phyloP scores from a whole-genome alignment of 106 monocot species.

The Allium fistulosum region DNA sequence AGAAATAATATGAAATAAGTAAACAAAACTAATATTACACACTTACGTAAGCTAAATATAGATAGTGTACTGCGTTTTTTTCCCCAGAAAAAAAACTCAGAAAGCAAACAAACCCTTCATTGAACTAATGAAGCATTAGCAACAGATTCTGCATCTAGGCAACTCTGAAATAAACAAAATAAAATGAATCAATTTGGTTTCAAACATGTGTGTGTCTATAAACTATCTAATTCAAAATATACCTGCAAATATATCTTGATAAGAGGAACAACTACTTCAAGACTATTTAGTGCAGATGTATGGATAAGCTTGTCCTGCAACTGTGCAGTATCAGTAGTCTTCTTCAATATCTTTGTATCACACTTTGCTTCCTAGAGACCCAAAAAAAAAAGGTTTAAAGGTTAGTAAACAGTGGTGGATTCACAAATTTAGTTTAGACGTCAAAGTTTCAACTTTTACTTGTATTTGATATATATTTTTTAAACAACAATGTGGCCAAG shows the following conservation, averaged over 20 bases:
- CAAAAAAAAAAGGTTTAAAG: not conserved
- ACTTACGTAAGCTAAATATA: too few species aligned
- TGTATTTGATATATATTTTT: not conserved
- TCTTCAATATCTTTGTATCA: not conserved
- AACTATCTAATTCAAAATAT: not conserved
- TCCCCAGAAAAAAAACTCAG: too few species aligned
- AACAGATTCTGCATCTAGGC: not conserved
- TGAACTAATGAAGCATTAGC: not conserved
- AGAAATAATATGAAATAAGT: too few species aligned
- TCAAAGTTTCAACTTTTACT: not conserved
- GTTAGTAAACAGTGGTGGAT: not conserved
- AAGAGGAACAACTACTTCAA: not conserved
- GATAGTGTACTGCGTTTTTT: too few species aligned
- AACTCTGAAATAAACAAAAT: not conserved
- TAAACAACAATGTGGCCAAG: too few species aligned
- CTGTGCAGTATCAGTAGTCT: not conserved
- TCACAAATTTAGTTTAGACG: not conserved
- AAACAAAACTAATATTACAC: too few species aligned
- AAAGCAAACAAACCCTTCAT: too few species aligned
- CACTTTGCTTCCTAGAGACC: not conserved
- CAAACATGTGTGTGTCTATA: not conserved
- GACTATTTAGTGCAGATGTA: not conserved
- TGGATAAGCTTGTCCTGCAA: not conserved
- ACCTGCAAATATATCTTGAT: not conserved
- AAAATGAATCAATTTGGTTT: not conserved